Evolutionary conservation across 805 yeast genomes (phyloP), one percentile per base, ranked within the genome.

Genomic region (Metschnikowia similis): DNA sequence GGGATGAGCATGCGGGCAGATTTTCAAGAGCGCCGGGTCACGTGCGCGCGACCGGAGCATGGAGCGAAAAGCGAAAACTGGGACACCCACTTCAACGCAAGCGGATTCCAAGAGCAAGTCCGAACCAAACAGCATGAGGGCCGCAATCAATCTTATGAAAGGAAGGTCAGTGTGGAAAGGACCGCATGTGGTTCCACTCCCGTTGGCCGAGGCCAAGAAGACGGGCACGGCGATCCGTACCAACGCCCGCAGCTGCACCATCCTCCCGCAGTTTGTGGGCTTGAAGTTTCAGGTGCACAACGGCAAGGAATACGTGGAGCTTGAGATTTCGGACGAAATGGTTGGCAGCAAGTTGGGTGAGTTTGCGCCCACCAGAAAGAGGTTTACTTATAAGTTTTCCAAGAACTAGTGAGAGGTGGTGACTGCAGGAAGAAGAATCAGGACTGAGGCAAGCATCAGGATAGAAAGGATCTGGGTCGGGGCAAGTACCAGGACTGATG

Each of bases 331-430:
- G 8, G 97, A 94, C 65, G 94, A 94, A 60, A 94, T 94, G 99
- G 97, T 94, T 52, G 99, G 99, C 16, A 81, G 84, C 58, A 94
- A 92, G 66, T 73, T 94, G 49, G 99, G 99, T 1, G 97, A 92
- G 67, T 94, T 89, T 74, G 96, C 96, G 1, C 89, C 91, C 48
- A 94, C 99, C 1, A 81, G 98, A 70, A 88, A 89, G 80, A 82
- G 85, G 65, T 89, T 88, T 70, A 82, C 80, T 55, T 90, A 87
- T 72, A 87, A 90, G 47, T 87, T 80, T 67, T 82, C 90, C 32
- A 85, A 85, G 76, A 85, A 84, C 62, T 79, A 74, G 53, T n/a
- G n/a, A n/a, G n/a, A 21, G 21, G 4, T 2, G 21, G 21, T 21
- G 1, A 21, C 5, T 21, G 21, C 21, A 21, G 21, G 21, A 21